Conservation (phyloP, 441 rosid species). For the Bocquillonia castaneifolia region DNA sequence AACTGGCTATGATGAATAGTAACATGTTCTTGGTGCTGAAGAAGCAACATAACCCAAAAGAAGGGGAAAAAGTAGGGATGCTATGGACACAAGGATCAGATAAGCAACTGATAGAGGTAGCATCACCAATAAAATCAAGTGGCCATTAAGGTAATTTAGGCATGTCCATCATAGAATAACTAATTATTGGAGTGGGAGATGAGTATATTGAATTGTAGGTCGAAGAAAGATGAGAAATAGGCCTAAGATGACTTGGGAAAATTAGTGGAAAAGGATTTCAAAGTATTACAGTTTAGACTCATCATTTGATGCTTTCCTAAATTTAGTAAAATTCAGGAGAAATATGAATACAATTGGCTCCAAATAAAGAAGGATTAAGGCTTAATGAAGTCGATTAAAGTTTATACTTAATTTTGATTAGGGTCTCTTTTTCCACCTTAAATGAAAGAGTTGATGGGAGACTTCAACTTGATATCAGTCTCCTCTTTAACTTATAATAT, state of each 20-base stretch:
- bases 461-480: background rate
- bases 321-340: background rate
- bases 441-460: background rate
- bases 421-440: background rate
- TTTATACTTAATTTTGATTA: background rate
- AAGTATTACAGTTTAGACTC: background rate
- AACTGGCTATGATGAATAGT: background rate
- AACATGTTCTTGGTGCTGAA: background rate
- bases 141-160: background rate
- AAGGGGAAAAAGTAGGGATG: background rate
- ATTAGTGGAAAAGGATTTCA: background rate
- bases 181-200: background rate
- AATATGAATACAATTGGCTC: background rate
- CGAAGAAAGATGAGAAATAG: background rate
- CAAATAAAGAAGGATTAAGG: background rate
- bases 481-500: constrained; percentile 6
- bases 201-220: background rate
- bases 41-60: background rate
- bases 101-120: background rate
- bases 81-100: background rate
- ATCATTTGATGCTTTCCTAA: background rate
- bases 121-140: background rate
- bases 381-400: background rate
- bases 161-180: background rate
- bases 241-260: background rate